phyloP scores from a whole-genome alignment of 2,329 filamentous ascomycete genomes.

The Rugonectria rugulosa region DNA sequence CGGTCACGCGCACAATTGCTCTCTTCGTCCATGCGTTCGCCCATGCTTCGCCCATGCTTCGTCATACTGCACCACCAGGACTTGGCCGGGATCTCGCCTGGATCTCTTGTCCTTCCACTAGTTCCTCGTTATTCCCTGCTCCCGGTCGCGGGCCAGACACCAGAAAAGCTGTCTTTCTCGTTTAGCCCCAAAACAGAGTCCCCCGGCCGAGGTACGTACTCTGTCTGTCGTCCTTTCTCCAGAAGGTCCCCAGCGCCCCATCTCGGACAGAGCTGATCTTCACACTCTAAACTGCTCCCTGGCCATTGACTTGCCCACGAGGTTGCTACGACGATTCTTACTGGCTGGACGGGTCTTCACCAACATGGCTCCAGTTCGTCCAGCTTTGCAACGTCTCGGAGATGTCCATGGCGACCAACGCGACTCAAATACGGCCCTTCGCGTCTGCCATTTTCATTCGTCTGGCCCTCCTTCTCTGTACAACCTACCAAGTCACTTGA shows the following conservation, averaged over 20 bases:
- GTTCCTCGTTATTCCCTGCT: background rate
- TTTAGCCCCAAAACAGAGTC: too few species aligned
- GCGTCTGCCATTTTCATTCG: constrained; percentile 21
- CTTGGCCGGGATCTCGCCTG: constrained; percentile 31
- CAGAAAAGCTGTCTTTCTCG: too few species aligned
- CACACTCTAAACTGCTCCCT: constrained; percentile 26
- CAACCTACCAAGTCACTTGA: constrained; percentile 14
- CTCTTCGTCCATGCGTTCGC: constrained; percentile 1
- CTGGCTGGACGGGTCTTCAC: constrained; percentile 29
- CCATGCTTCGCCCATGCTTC: too few species aligned
- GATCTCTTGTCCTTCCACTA: constrained; percentile 33
- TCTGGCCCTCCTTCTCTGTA: background rate
- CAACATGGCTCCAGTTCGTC: constrained; percentile 24
- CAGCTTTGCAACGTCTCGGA: constrained; percentile 12
- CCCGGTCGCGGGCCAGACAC: background rate
- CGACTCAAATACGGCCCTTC: constrained; percentile 38
- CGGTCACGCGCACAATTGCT: constrained; percentile 30
- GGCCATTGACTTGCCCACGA: constrained; percentile 40
- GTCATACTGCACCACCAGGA: constrained; percentile 6
- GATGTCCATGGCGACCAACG: constrained; percentile 14
- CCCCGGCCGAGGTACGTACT: background rate
- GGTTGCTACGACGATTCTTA: constrained; percentile 32
- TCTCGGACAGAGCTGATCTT: constrained; percentile 18
- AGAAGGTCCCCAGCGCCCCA: background rate
- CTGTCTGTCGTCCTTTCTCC: too few species aligned